Conservation (phyloP, 345 rosid genomes). For the Gossypium arboreum region DNA sequence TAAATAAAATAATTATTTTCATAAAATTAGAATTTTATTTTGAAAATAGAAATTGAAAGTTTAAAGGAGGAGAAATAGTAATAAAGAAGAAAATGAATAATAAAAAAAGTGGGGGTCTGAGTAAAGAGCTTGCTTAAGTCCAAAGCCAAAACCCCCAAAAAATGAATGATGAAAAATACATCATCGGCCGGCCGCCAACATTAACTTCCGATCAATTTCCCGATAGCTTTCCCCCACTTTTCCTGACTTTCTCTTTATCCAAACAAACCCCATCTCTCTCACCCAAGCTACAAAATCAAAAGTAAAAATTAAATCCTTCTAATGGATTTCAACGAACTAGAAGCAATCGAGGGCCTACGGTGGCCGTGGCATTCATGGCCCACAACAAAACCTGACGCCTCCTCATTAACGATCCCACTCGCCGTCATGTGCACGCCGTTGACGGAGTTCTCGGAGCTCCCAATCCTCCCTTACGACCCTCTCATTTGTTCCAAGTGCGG, state of each 20-base stretch:
- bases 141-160: background rate
- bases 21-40: background rate
- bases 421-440: constrained; percentile 82
- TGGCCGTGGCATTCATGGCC: constrained; percentile 99
- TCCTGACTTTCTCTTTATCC: constrained; percentile 1
- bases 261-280: background rate
- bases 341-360: constrained; percentile 85
- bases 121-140: background rate
- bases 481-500: constrained; percentile 61
- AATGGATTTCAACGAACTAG: constrained; percentile 89
- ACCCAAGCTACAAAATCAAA: background rate
- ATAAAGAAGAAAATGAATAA: background rate
- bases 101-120: too few relatives aligned
- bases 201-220: constrained; percentile 5
- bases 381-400: constrained; percentile 50
- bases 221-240: background rate
- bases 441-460: constrained; percentile 77
- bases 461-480: constrained; percentile 81
- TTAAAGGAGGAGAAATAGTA: background rate
- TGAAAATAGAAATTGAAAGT: background rate
- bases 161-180: background rate
- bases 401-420: constrained; percentile 65
- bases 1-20: too few relatives aligned
- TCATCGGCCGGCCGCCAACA: constrained; percentile 11
- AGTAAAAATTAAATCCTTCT: background rate